Percentiles rank a stretch among this genome's conserved stretches.
Evolutionary conservation across 192 early-diverging fungal species (phyloP).

Genomic region (Backusella mclennaniae): DNA sequence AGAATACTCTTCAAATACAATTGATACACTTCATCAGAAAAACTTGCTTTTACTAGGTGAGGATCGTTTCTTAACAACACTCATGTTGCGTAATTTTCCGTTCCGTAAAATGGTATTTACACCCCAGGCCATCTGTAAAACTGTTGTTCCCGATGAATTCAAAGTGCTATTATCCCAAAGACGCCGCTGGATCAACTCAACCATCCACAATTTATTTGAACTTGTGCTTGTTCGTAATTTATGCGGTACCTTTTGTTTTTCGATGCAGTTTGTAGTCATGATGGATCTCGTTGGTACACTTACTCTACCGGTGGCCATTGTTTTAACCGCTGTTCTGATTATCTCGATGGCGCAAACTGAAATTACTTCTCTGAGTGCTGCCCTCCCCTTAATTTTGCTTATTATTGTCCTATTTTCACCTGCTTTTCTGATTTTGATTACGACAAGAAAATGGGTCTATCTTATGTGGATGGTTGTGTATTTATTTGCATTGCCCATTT

Average conservation of each 20-base stretch:
- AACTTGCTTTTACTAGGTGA: slow-evolving; percentile 85
- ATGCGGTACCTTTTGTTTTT: slow-evolving; percentile 97
- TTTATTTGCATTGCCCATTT: slow-evolving; percentile 81
- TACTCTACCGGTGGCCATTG: slow-evolving; percentile 70
- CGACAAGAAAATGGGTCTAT: slow-evolving; percentile 82
- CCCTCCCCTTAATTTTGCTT: slow-evolving; percentile 74
- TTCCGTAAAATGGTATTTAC: slow-evolving; percentile 86
- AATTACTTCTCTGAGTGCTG: slow-evolving; percentile 54
- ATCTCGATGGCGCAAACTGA: slow-evolving; percentile 48
- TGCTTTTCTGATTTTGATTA: slow-evolving; percentile 86
- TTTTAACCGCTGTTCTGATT: slow-evolving; percentile 64
- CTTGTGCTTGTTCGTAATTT: slow-evolving; percentile 89
- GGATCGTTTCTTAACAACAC: slow-evolving; percentile 86
- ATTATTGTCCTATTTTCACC: slow-evolving; percentile 82
- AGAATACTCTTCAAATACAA: slow-evolving; percentile 78
- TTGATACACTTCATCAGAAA: slow-evolving; percentile 84
- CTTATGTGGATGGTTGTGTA: slow-evolving; percentile 90
- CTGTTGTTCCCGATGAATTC: slow-evolving; percentile 82
- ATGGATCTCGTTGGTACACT: slow-evolving; percentile 78
- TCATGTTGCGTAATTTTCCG: slow-evolving; percentile 88
- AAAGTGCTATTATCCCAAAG: slow-evolving; percentile 85
- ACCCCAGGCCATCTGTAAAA: slow-evolving; percentile 82
- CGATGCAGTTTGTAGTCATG: slow-evolving; percentile 83
- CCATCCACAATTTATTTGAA: slow-evolving; percentile 93
- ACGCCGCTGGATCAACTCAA: slow-evolving; percentile 96